Percentiles rank a stretch among this genome's conserved stretches.
phyloP scores from a whole-genome alignment of 2,329 filamentous ascomycete species.

The Corynespora cassiicola region DNA sequence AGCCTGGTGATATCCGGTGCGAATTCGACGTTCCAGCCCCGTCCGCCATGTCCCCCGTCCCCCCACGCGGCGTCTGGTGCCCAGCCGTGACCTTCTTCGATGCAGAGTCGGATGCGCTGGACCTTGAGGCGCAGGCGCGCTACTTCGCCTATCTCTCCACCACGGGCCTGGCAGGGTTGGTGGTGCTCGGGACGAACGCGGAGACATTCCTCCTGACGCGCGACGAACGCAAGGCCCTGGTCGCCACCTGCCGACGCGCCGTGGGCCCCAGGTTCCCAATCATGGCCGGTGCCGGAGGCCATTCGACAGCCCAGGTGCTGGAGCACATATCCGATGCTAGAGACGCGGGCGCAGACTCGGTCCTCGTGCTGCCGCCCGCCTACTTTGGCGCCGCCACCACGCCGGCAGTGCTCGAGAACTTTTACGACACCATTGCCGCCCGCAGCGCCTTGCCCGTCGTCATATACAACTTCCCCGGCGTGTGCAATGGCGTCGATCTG shows the following conservation, averaged over 20 bases:
- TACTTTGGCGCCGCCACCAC: constrained; percentile 53
- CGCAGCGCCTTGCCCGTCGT: constrained; percentile 67
- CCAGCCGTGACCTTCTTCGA: constrained; percentile 53
- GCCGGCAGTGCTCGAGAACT: constrained; percentile 46
- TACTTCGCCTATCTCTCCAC: constrained; percentile 51
- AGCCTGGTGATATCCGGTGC: too few relatives aligned
- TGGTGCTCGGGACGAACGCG: constrained; percentile 50
- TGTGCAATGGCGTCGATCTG: constrained; percentile 70
- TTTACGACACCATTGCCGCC: constrained; percentile 58
- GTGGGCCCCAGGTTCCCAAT: constrained; percentile 47
- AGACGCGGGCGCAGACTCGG: constrained; percentile 47
- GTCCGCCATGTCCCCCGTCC: constrained; percentile 23
- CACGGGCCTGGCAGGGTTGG: constrained; percentile 49
- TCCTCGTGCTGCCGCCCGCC: constrained; percentile 47
- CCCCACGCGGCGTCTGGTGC: constrained; percentile 26
- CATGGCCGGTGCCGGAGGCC: constrained; percentile 50
- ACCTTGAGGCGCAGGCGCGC: constrained; percentile 45
- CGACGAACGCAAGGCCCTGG: constrained; percentile 46
- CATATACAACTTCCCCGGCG: constrained; percentile 74
- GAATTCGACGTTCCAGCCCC: too few relatives aligned
- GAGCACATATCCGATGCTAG: constrained; percentile 47
- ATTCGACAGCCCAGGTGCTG: constrained; percentile 49
- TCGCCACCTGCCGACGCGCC: constrained; percentile 44
- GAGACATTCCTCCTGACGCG: constrained; percentile 52
- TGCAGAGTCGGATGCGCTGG: constrained; percentile 41